Conservation (phyloP, 2,329 filamentous ascomycete genomes). For the Colletotrichum australisinense region DNA sequence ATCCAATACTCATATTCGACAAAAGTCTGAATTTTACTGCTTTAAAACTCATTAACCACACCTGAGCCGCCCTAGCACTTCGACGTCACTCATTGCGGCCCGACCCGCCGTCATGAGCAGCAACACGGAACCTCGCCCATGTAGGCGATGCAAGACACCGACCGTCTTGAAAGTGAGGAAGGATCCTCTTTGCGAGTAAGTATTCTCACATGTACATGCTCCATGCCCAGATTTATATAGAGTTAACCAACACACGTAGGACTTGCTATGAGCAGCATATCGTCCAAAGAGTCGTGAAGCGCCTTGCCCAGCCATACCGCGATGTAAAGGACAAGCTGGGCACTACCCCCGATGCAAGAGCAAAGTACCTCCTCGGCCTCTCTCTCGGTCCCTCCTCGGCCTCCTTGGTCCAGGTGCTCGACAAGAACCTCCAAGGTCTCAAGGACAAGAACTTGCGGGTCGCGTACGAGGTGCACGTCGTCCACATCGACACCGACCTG, state of each 20-base stretch:
- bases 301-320: slow-evolving; percentile 65
- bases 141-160: slow-evolving; percentile 39
- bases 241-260: slow-evolving; percentile 39
- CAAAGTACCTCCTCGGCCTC: slow-evolving; percentile 77
- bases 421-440: slow-evolving; percentile 75
- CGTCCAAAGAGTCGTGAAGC: slow-evolving; percentile 82
- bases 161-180: slow-evolving; percentile 38
- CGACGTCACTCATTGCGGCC: neutral
- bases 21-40: neutral
- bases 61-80: neutral
- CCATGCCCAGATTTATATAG: neutral
- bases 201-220: slow-evolving; percentile 10
- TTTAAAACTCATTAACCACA: neutral
- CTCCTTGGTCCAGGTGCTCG: slow-evolving; percentile 79
- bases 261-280: slow-evolving; percentile 84
- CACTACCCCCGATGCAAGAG: slow-evolving; percentile 44
- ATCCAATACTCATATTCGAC: no score
- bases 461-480: slow-evolving; percentile 74
- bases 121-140: slow-evolving; percentile 29
- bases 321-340: slow-evolving; percentile 49
- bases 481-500: slow-evolving; percentile 63
- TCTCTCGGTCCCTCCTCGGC: slow-evolving; percentile 88
- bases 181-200: slow-evolving; percentile 42
- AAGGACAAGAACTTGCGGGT: slow-evolving; percentile 71
- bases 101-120: slow-evolving; percentile 20